phyloP scores from a whole-genome alignment of 2,329 filamentous ascomycete species.

The Ophiocordyceps camponoti-saundersi region DNA sequence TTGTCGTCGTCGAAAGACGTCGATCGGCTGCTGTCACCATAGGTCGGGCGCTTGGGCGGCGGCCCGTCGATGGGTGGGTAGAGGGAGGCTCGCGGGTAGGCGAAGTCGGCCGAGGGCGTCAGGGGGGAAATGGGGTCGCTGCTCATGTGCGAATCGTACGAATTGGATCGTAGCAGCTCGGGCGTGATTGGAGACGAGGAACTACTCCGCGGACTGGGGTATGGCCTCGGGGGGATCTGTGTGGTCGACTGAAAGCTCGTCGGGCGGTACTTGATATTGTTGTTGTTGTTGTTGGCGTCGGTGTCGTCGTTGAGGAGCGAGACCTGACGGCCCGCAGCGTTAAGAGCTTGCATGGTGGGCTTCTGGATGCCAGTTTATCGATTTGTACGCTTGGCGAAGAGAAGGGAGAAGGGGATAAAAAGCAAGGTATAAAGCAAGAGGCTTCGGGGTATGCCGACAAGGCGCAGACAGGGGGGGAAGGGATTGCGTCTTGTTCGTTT shows the following conservation, averaged over 20 bases:
- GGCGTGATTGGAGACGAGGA: conserved; percentile 35
- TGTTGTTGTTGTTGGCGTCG: conserved; percentile 8
- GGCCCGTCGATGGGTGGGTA: conserved; percentile 16
- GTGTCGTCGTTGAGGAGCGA: conserved; percentile 42
- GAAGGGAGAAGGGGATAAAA: not conserved
- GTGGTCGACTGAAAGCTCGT: conserved; percentile 17
- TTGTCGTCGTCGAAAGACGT: conserved; percentile 35
- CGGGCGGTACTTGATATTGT: conserved; percentile 7
- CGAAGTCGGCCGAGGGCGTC: conserved; percentile 31
- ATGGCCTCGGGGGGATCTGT: conserved; percentile 15
- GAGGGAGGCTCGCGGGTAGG: conserved; percentile 21
- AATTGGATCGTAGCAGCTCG: conserved; percentile 41
- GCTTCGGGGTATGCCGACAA: too few species aligned
- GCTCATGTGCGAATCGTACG: conserved; percentile 42
- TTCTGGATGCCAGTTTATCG: not conserved
- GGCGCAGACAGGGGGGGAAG: not conserved
- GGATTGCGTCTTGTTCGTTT: too few species aligned
- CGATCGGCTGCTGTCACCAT: conserved; percentile 25
- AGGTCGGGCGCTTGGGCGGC: conserved; percentile 22
- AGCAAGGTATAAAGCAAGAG: too few species aligned
- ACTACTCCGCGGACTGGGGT: conserved; percentile 18
- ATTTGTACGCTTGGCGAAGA: not conserved
- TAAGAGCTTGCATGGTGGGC: conserved; percentile 31
- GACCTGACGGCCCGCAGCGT: conserved; percentile 39
- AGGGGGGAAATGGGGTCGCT: conserved; percentile 36